A percentile compares a stretch with the other conserved stretches of the same genome.
These are phyloP conservation scores for Candida khao-thaluensis DNA, from an alignment of 805 yeast species.

Conservation along the genomic window DNA sequence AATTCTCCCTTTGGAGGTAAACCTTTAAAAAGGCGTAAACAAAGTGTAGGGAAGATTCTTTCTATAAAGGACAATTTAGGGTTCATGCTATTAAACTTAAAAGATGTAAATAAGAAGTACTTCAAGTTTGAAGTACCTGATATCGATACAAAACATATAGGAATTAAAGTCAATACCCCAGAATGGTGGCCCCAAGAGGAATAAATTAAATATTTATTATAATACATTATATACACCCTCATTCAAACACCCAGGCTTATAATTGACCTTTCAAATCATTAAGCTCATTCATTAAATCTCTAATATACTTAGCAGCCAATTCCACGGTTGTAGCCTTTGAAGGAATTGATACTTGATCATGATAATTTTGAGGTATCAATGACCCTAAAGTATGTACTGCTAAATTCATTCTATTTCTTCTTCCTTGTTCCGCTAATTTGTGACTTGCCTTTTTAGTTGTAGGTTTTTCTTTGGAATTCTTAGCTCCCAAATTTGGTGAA, in stretches of 20 bases:
- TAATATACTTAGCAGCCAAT: constrained; percentile 72
- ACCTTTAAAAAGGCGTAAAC: constrained; percentile 30
- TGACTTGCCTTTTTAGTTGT: constrained; percentile 67
- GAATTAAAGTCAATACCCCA: constrained; percentile 56
- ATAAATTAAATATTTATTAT: too few species aligned
- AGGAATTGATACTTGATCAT: constrained; percentile 61
- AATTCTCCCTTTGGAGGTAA: constrained; percentile 13
- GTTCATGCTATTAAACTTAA: constrained; percentile 54
- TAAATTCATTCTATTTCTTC: constrained; percentile 86
- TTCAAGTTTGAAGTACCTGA: constrained; percentile 28
- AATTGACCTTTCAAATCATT: constrained; percentile 20
- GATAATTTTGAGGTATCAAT: constrained; percentile 62
- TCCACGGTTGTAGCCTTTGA: constrained; percentile 96
- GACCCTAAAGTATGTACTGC: constrained; percentile 76
- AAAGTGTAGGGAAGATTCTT: constrained; percentile 61
- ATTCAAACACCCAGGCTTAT: too few species aligned
- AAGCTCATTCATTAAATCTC: constrained; percentile 30
- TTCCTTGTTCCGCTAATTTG: constrained; percentile 93
- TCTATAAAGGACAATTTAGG: constrained; percentile 61
- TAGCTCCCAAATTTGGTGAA: constrained; percentile 20
- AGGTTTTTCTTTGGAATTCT: constrained; percentile 21
- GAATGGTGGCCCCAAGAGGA: constrained; percentile 67
- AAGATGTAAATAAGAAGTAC: constrained; percentile 45
- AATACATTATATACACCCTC: too few species aligned
- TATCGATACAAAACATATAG: constrained; percentile 27